Conservation (phyloP, 164 flowering plant species). For the Berberis vulgaris region DNA sequence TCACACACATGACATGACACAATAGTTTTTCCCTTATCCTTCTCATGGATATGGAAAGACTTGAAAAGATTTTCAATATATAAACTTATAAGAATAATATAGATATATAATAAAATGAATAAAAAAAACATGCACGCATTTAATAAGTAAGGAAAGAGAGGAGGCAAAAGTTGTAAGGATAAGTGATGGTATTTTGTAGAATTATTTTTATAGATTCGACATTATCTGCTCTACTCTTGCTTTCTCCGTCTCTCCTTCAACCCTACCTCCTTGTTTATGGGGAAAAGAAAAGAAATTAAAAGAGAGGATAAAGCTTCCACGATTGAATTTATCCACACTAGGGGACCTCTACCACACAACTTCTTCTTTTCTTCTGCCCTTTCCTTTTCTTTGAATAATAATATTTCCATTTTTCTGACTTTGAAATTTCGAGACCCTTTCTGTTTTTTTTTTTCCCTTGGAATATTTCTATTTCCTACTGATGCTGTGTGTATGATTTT, state of each 20-base stretch:
- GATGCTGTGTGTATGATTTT: too few relatives aligned
- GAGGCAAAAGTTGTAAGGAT: background rate
- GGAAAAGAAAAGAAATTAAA: background rate
- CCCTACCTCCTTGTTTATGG: slow-evolving; percentile 1
- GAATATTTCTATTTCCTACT: too few relatives aligned
- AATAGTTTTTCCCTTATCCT: background rate
- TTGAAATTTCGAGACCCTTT: too few relatives aligned
- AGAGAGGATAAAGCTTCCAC: slow-evolving; percentile 10
- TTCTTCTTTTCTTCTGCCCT: too few relatives aligned
- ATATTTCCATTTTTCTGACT: too few relatives aligned
- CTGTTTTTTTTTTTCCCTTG: too few relatives aligned
- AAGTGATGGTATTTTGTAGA: background rate
- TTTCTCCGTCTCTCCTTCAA: slow-evolving; percentile 16
- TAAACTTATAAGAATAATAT: too few relatives aligned
- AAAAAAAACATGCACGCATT: too few relatives aligned
- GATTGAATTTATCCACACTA: slow-evolving; percentile 6
- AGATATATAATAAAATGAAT: too few relatives aligned
- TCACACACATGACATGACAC: background rate
- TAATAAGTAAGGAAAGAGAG: background rate
- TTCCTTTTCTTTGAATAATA: too few relatives aligned
- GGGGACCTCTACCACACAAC: too few relatives aligned
- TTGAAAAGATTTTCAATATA: too few relatives aligned
- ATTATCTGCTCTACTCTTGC: slow-evolving; percentile 22
- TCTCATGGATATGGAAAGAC: background rate
- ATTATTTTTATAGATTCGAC: slow-evolving; percentile 16